These are phyloP conservation scores for Macrophomina pseudophaseolina DNA, from an alignment of 2,329 filamentous ascomycete species.

Conservation along the genomic window DNA sequence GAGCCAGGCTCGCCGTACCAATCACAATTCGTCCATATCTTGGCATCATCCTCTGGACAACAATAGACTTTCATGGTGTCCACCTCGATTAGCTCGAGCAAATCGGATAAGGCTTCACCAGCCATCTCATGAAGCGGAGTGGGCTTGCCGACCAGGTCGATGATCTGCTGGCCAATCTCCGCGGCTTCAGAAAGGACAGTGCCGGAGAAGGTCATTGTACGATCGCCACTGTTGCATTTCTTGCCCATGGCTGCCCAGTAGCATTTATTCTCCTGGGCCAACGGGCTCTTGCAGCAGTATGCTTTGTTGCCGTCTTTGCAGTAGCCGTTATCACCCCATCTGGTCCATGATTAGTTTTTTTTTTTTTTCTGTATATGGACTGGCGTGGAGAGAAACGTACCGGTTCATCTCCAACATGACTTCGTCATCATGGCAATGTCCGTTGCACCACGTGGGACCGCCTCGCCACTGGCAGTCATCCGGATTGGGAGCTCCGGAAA, in stretches of 20 bases:
- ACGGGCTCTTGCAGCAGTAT: slow-evolving; percentile 4
- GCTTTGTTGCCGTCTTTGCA: slow-evolving; percentile 10
- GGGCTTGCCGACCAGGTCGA: not conserved
- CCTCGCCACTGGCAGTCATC: slow-evolving; percentile 43
- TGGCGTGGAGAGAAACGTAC: not conserved
- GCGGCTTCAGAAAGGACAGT: slow-evolving; percentile 6
- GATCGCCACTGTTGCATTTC: slow-evolving; percentile 38
- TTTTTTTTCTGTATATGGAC: not conserved
- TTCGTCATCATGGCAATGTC: not conserved
- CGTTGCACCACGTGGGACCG: slow-evolving; percentile 27
- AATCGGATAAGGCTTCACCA: slow-evolving; percentile 27
- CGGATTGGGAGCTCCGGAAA: slow-evolving; percentile 35
- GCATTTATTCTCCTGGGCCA: slow-evolving; percentile 36
- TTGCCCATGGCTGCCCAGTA: slow-evolving; percentile 33
- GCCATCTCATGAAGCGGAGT: slow-evolving; percentile 21
- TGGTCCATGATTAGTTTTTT: not conserved
- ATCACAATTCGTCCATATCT: slow-evolving; percentile 41
- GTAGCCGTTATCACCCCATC: not conserved
- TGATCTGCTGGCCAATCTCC: not conserved
- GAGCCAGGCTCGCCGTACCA: slow-evolving; percentile 44
- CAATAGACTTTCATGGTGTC: slow-evolving; percentile 34
- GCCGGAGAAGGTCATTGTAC: slow-evolving; percentile 31
- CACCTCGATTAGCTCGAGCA: slow-evolving; percentile 29
- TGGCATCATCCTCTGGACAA: slow-evolving; percentile 35
- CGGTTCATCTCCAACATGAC: not conserved